Conservation (phyloP, 768 basidiomycete species). For the Pleurotus sapidus region DNA sequence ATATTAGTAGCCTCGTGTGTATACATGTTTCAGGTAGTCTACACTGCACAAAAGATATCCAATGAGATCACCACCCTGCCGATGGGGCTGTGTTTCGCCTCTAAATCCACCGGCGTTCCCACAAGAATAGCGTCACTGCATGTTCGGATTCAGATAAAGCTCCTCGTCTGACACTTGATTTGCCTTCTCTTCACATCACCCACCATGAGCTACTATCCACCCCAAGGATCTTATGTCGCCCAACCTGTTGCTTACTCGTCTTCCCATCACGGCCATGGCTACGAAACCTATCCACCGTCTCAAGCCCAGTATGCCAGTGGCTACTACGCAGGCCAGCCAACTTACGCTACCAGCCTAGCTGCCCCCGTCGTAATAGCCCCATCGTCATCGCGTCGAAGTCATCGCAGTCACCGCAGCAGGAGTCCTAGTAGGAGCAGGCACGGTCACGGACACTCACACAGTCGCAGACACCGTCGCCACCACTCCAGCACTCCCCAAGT, state of each 20-base stretch:
- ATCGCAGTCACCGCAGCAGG: conserved; percentile 6
- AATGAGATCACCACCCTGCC: not conserved
- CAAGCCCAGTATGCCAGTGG: conserved; percentile 10
- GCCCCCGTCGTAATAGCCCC: not conserved
- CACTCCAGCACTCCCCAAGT: conserved; percentile 4
- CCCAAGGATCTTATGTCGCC: conserved; percentile 26
- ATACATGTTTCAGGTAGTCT: conserved; percentile 2
- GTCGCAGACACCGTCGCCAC: conserved; percentile 7
- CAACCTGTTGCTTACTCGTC: conserved; percentile 31
- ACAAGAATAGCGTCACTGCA: conserved; percentile 2
- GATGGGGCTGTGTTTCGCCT: conserved; percentile 4
- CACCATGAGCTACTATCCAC: conserved; percentile 31
- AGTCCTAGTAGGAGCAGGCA: conserved; percentile 5
- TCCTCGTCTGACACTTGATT: not conserved
- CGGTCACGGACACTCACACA: conserved; percentile 4
- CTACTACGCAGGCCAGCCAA: conserved; percentile 6
- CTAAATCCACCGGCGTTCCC: not conserved
- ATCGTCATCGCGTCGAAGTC: conserved; percentile 1
- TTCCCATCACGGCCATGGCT: conserved; percentile 19
- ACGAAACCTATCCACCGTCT: conserved; percentile 11
- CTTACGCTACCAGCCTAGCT: not conserved
- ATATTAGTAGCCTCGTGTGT: conserved; percentile 2
- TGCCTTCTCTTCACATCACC: conserved; percentile 20
- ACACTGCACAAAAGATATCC: not conserved
- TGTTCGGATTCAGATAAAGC: not conserved